phyloP scores from a whole-genome alignment of 495 filamentous ascomycete species.

The Aspergillus nanangensis region DNA sequence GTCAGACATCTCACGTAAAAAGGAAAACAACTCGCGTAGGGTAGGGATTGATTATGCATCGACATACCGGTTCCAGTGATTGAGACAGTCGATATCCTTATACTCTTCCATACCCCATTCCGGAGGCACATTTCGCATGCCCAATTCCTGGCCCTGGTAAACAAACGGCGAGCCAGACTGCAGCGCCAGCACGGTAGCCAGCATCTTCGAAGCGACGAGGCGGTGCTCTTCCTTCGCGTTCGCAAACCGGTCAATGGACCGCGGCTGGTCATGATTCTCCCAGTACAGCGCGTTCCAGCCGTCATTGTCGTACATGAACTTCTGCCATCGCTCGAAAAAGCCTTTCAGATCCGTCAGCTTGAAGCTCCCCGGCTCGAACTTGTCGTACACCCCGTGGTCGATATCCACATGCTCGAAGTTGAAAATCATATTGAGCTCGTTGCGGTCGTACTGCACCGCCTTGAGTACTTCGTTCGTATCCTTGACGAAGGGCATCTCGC shows the following conservation, averaged over 20 bases:
- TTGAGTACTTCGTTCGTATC: constrained; percentile 56
- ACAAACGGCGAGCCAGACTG: constrained; percentile 67
- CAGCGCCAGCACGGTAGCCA: constrained; percentile 55
- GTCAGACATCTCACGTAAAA: neutral
- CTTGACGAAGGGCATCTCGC: constrained; percentile 62
- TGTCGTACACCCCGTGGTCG: constrained; percentile 49
- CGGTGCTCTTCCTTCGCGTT: constrained; percentile 44
- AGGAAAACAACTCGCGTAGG: too few relatives aligned
- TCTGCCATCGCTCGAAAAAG: constrained; percentile 61
- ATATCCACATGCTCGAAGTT: constrained; percentile 63
- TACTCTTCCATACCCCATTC: constrained; percentile 65
- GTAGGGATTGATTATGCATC: neutral
- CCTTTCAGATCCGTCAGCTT: constrained; percentile 53
- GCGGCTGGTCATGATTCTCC: constrained; percentile 71
- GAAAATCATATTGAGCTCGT: constrained; percentile 73
- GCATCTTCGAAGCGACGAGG: constrained; percentile 52
- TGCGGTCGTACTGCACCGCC: constrained; percentile 51
- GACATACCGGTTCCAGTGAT: constrained; percentile 52
- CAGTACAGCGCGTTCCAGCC: constrained; percentile 70
- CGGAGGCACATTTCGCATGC: constrained; percentile 65
- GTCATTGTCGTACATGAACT: constrained; percentile 61
- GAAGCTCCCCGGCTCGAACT: constrained; percentile 47
- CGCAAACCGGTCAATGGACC: constrained; percentile 58
- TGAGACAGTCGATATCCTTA: constrained; percentile 66
- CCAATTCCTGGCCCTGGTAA: constrained; percentile 75